Base-by-base conservation (phyloP, 805 yeast genomes). In the Kluyveromyces wickerhamii region DNA sequence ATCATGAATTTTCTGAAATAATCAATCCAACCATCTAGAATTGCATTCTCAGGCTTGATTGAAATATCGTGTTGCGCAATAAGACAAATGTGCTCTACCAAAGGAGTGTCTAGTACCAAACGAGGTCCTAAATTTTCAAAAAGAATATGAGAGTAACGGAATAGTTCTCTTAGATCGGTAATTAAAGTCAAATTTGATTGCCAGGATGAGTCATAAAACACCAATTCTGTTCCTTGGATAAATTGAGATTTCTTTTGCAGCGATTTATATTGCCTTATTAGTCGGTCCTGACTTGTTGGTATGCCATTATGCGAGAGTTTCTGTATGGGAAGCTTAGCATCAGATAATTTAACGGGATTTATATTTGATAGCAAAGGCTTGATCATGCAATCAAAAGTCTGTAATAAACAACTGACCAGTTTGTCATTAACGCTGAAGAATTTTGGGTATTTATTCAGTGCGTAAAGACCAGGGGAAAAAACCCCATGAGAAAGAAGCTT, bases 1-100 rank as follows among this genome's bases (percentile, higher is more conserved):
- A 83, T 69, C 2, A 89, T 63, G 45, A 68, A 79, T 39, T 74
- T 71, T 41, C 94, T 69, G 46, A 69, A 71, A 45, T 67, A 81
- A 27, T 69, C 70, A 32, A 79, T 63, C 87, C 94, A 76, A 10
- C 37, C 40, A 3, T 54, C 46, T 9, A 57, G 32, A 8, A 43
- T 37, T 2, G 35, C 34, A 6, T 44, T 42, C 7, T 38, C 36
- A 5, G 37, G n/a, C 1, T 32, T 34, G 12, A 24, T 26, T 7
- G 42, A 29, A 24, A 74, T 52, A 34, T 68, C 70, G 17, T 51
- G 36, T 3, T 55, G 42, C 9, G 73, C 77, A n/a, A 84, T 69
- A 26, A 83, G 72, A 37, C 84, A 71, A 1, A 88, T 34, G 43
- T 77, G 74, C 6, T 72, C 59, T 10, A 82, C 57, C 2, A 84